Evolutionary conservation across 1,139 yeast genomes (phyloP).

Genomic region (Blastobotrys illinoisensis): DNA sequence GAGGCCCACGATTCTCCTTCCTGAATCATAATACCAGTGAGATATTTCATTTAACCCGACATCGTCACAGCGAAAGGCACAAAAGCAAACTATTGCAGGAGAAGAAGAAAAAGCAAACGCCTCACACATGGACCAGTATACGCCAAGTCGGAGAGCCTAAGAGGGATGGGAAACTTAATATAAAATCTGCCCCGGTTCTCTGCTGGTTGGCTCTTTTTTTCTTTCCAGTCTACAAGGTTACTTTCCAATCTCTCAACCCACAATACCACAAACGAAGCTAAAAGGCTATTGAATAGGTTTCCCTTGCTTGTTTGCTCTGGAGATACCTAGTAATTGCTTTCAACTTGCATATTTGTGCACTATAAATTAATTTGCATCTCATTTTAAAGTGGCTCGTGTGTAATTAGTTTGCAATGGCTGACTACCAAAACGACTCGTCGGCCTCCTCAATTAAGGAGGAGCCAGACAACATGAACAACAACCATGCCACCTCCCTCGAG

Average conservation of each 20-base stretch:
- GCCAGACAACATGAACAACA: not conserved
- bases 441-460: slow-evolving; percentile 13
- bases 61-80: not conserved
- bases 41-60: not conserved
- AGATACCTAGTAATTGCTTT: not conserved
- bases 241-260: not conserved
- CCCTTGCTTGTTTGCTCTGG: not conserved
- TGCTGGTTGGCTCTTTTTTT: not conserved
- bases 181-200: not conserved
- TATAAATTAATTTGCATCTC: not conserved
- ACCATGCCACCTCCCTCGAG: slow-evolving; percentile 1
- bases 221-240: not conserved
- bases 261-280: not conserved
- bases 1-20: not conserved
- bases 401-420: not conserved
- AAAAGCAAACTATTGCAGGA: not conserved
- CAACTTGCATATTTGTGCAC: not conserved
- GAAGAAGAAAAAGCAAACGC: not conserved
- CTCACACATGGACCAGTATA: not conserved
- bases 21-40: not conserved
- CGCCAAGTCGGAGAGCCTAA: not conserved
- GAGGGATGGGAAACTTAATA: not conserved
- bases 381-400: not conserved
- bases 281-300: not conserved
- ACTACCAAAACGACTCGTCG: slow-evolving; percentile 4